Evolutionary conservation across 1,284 basidiomycete genomes (phyloP), one percentile per base, ranked within the genome.

Genomic region (Ustilago lituana): DNA sequence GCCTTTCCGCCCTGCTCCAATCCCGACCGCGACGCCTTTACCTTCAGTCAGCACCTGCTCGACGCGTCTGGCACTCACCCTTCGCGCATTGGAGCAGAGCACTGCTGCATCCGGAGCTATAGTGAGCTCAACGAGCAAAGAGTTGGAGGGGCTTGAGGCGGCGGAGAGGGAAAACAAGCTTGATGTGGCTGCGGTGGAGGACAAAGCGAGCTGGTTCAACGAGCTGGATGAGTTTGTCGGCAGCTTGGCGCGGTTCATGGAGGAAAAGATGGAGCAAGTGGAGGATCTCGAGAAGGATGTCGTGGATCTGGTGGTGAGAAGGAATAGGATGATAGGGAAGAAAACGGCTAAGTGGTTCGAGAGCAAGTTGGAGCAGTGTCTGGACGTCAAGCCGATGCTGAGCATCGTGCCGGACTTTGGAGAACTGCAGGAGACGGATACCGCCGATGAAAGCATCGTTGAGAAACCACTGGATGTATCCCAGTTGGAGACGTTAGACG

Each of bases 141-240:
- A 59, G 20, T 32, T 81, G 9, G 47, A 51, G 14, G 26, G 37
- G 31, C 37, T 81, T 1, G 65, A 69, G 3, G 44, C 27, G 2
- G 77, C 75, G 15, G 73, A 79, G 36, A 20, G 12, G 36, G 53
- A 61, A 29, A 75, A 74, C 49, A 76, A 79, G 54, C 31, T 33
- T 3, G 60, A 69, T 10, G 69, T 78, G 4, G 69, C 23, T 10
- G 56, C 29, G 10, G 50, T 69, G 4, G 78, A 77, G 27, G 62
- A 67, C 14, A 75, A 74, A 31, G 57, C 58, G 41, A 67, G 65
- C 20, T 81, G 78, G 77, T 77, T 78, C 43, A 38, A 65, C 11
- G 79, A 81, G 60, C 50, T 81, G 9, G 66, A 78, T 10, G 48
- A 23, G 6, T 81, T 78, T 48, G 65, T 77, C 17, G 53, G 45